These are phyloP conservation scores for Rhododendron ovatum DNA, from an alignment of 148 eudicot genomes.

Conservation along the genomic window DNA sequence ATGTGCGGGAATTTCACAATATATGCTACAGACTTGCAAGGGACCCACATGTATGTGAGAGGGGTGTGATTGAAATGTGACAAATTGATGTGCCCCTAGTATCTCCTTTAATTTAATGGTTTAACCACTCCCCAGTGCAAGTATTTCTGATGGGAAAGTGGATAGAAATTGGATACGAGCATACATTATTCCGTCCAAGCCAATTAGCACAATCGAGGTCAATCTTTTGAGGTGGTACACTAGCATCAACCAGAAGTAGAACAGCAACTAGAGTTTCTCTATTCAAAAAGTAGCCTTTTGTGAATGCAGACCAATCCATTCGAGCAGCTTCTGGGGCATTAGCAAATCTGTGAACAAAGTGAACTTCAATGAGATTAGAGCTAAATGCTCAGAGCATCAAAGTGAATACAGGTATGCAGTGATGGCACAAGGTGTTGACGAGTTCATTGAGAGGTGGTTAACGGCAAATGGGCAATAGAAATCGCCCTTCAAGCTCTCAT, in stretches of 20 bases:
- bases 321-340: slow-evolving; percentile 88
- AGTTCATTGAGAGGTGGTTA: background rate
- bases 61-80: too few species aligned
- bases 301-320: slow-evolving; percentile 97
- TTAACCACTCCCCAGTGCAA: background rate
- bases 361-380: background rate
- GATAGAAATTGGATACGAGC: slow-evolving; percentile 9
- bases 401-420: background rate
- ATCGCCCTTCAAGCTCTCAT: background rate
- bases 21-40: too few species aligned
- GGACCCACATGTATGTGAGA: too few species aligned
- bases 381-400: background rate
- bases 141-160: background rate
- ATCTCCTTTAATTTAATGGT: background rate
- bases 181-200: slow-evolving; percentile 92
- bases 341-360: slow-evolving; percentile 59
- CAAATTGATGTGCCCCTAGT: too few species aligned
- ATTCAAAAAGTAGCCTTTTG: slow-evolving; percentile 92
- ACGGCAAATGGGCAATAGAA: background rate
- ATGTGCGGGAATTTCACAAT: too few species aligned
- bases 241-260: slow-evolving; percentile 82
- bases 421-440: background rate
- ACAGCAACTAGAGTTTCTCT: slow-evolving; percentile 79
- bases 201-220: slow-evolving; percentile 99
- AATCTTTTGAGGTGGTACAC: slow-evolving; percentile 95